Evolutionary conservation across 176 grass and related monocot species (phyloP).

Genomic region (Aegilops tauschii): DNA sequence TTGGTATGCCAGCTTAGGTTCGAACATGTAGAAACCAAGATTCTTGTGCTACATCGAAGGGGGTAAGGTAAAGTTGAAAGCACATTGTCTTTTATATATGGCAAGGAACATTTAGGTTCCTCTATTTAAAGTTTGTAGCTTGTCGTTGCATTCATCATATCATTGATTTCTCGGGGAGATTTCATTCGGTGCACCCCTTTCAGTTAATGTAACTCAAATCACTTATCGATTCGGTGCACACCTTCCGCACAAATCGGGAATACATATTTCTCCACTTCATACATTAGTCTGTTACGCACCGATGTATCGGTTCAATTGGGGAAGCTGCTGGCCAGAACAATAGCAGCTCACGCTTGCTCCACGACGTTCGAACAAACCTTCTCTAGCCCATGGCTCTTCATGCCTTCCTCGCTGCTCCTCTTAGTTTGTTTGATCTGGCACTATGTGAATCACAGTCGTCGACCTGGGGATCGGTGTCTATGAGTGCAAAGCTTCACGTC

Average conservation of each 20-base stretch:
- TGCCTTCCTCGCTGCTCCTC: not conserved
- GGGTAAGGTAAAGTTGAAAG: conserved; percentile 69
- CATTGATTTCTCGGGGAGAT: not conserved
- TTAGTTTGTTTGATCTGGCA: not conserved
- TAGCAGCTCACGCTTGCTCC: not conserved
- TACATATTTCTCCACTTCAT: not conserved
- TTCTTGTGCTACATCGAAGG: conserved; percentile 86
- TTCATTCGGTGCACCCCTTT: not conserved
- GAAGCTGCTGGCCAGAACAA: not conserved
- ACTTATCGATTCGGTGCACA: not conserved
- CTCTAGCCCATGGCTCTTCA: not conserved
- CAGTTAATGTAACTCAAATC: not conserved
- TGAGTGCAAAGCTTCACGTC: not conserved
- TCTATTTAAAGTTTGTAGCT: conserved; percentile 4
- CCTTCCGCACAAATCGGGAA: not conserved
- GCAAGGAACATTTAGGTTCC: not conserved
- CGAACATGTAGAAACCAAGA: conserved; percentile 85
- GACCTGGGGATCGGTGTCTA: not conserved
- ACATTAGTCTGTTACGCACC: not conserved
- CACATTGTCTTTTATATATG: not conserved
- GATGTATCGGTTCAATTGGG: not conserved
- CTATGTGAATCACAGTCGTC: not conserved
- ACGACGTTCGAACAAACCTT: not conserved
- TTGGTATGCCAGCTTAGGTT: conserved; percentile 95
- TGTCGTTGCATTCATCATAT: not conserved